Evolutionary conservation across 371 early-diverging fungal genomes (phyloP).

Genomic region (Circinella minor): DNA sequence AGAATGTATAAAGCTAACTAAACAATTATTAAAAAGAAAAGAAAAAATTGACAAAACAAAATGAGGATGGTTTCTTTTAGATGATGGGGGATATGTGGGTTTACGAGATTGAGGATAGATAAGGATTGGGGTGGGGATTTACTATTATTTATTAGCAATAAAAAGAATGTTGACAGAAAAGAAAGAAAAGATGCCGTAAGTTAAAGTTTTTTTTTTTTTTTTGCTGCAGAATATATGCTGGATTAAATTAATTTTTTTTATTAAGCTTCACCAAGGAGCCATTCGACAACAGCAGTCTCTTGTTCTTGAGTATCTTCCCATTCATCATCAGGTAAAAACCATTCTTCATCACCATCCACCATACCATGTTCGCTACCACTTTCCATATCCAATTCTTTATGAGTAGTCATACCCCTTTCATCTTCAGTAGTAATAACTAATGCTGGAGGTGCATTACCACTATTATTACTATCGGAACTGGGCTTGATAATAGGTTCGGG

Average conservation of each 20-base stretch:
- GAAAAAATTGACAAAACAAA: no score
- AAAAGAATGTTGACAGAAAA: no score
- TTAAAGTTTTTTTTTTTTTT: not conserved
- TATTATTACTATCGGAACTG: no score
- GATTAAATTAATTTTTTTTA: not conserved
- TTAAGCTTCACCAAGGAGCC: slow-evolving; percentile 32
- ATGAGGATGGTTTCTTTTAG: no score
- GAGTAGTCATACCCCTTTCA: slow-evolving; percentile 10
- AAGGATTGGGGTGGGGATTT: no score
- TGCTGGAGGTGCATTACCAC: slow-evolving; percentile 11
- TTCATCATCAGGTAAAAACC: slow-evolving; percentile 31
- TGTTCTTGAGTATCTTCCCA: slow-evolving; percentile 27
- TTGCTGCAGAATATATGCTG: not conserved
- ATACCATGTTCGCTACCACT: slow-evolving; percentile 17
- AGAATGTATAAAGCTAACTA: no score
- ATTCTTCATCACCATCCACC: slow-evolving; percentile 32
- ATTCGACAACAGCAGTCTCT: slow-evolving; percentile 32
- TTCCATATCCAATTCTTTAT: slow-evolving; percentile 18
- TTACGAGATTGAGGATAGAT: no score
- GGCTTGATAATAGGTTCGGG: not conserved
- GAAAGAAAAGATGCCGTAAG: not conserved
- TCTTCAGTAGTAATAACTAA: slow-evolving; percentile 25
- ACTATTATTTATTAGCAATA: no score
- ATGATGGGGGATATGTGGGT: no score
- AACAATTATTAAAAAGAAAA: no score